These are phyloP conservation scores for Colletotrichum abscissum DNA, from an alignment of 2,329 filamentous ascomycete species.

Conservation along the genomic window DNA sequence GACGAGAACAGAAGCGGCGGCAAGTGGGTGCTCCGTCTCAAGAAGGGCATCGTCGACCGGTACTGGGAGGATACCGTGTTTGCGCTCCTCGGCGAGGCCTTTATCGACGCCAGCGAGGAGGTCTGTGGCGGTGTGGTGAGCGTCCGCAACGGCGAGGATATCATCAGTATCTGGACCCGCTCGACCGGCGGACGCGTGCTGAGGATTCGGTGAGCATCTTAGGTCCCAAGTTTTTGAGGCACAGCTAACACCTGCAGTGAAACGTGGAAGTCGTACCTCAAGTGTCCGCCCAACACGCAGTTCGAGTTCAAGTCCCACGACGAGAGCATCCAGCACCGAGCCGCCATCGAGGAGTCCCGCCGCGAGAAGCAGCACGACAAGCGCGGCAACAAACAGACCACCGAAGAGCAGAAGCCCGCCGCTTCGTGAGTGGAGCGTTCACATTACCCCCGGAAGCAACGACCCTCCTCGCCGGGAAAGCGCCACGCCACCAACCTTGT, in stretches of 20 bases:
- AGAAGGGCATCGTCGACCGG: constrained; percentile 95
- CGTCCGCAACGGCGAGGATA: constrained; percentile 94
- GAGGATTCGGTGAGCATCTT: constrained; percentile 82
- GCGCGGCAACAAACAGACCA: constrained; percentile 47
- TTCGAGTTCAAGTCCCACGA: constrained; percentile 97
- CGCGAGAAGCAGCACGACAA: constrained; percentile 79
- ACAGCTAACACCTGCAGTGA: constrained; percentile 67
- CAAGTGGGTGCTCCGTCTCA: constrained; percentile 96
- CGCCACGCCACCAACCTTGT: constrained; percentile 19
- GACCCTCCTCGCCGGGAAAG: constrained; percentile 3
- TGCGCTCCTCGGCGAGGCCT: constrained; percentile 93
- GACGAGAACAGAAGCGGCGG: constrained; percentile 96
- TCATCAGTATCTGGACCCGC: constrained; percentile 97
- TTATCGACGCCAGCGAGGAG: constrained; percentile 91
- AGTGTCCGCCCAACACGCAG: constrained; percentile 87
- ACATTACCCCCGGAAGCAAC: background rate
- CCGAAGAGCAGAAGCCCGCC: constrained; percentile 43
- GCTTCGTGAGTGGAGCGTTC: constrained; percentile 14
- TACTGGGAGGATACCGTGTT: constrained; percentile 97
- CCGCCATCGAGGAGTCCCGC: constrained; percentile 89
- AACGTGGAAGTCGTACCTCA: constrained; percentile 90
- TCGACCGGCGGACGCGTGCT: constrained; percentile 93
- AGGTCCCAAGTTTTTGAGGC: too few relatives aligned
- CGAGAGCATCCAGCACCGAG: constrained; percentile 92
- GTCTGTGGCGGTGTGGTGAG: constrained; percentile 95